Conservation (phyloP, 1,139 yeast species). For the Kodamaea arcana region DNA sequence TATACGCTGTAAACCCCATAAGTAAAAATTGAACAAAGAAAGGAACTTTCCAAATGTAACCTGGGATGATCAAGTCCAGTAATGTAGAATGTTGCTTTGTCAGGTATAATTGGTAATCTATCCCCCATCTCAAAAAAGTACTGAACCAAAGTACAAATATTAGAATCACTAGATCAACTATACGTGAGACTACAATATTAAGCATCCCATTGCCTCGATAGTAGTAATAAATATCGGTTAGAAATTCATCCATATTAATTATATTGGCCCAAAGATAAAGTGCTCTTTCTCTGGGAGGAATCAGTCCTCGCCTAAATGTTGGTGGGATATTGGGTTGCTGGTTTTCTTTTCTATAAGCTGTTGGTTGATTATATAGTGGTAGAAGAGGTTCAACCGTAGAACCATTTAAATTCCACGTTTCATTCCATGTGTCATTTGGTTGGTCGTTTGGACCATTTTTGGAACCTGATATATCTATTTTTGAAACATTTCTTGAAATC, state of each 20-base stretch:
- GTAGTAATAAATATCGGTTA: constrained; percentile 78
- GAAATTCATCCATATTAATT: constrained; percentile 80
- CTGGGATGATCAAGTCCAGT: constrained; percentile 49
- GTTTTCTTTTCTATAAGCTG: background rate
- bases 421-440: too few relatives aligned
- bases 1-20: constrained; percentile 58
- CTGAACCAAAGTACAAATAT: constrained; percentile 75
- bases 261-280: constrained; percentile 96
- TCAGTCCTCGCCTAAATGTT: constrained; percentile 9
- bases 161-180: constrained; percentile 66
- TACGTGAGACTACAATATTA: constrained; percentile 64
- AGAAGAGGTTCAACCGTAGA: too few relatives aligned
- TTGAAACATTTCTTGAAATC: too few relatives aligned
- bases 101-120: constrained; percentile 49
- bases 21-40: constrained; percentile 53
- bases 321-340: too few relatives aligned
- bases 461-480: too few relatives aligned
- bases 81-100: constrained; percentile 26
- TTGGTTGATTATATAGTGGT: constrained; percentile 3
- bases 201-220: constrained; percentile 81
- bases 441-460: too few relatives aligned
- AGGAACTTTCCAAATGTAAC: constrained; percentile 55
- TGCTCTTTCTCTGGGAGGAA: constrained; percentile 72
- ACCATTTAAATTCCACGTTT: too few relatives aligned
- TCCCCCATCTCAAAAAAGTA: constrained; percentile 77